Base-by-base conservation (phyloP, 2,329 filamentous ascomycete genomes). In the Bimuria novae-zelandiae region DNA sequence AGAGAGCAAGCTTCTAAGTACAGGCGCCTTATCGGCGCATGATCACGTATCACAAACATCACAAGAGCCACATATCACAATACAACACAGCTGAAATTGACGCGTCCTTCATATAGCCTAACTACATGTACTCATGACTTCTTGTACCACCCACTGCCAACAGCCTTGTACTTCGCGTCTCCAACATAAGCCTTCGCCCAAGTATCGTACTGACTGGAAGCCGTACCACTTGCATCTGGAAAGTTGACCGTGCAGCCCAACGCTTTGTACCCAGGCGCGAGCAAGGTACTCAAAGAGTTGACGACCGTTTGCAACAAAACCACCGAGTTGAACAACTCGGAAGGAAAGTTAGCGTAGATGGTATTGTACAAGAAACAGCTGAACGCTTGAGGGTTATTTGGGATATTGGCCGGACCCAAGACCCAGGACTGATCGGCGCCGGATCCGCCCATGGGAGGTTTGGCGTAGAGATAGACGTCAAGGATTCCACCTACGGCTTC, bases 301-400 rank as follows among this genome's bases (percentile, higher is more conserved):
- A 57, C 57, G 0, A 62, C 33, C 0, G 19, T 46, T 22, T 49
- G 17, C 4, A 59, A 41, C 33, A 59, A 17, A 2, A 33, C 33
- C 4, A 60, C 48, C n/a, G 51, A 27, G 16, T 57, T 60, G 48
- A 55, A 60, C 16, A 60, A 29, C 36, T 62, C 60, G 4, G 53
- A 49, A 1, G 60, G 60, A 29, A 62, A 60, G 33, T 61, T 62
- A 0, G 60, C 57, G 29, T 61, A 62, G 2, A 62, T 45, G 1
- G 60, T 56, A 17, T 62, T 62, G 45, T 62, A 62, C 7, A 62
- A 32, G 50, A 62, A 62, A 22, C 58, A 62, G 29, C 51, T 47
- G 5, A 62, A 22, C 11, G 57, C 57, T 36, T 62, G 60, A 7
- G 56, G 43, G 4, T 48, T 59, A 12, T 58, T 56, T 2, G 55